A percentile compares a stretch with the other conserved stretches of the same genome.
Evolutionary conservation across 2,329 filamentous ascomycete species (phyloP).

Genomic region (Nigrospora sphaerica): DNA sequence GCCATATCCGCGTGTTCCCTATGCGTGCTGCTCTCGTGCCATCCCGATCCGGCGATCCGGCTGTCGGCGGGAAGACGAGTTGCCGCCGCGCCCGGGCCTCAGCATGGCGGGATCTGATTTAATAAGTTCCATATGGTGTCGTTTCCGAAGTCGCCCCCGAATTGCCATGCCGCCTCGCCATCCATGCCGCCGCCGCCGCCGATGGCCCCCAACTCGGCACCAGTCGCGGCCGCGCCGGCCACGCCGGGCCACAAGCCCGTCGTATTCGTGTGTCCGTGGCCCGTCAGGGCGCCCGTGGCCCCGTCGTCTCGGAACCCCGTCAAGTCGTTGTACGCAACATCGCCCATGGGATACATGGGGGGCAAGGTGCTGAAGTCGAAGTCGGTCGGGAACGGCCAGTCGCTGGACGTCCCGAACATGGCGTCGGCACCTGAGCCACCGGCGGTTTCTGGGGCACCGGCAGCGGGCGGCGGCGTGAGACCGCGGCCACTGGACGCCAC

Average conservation of each 20-base stretch:
- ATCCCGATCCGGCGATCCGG: too few species aligned
- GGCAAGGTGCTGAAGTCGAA: slow-evolving; percentile 45
- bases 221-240: neutral
- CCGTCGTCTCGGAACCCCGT: slow-evolving; percentile 29
- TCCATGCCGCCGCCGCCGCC: slow-evolving; percentile 8
- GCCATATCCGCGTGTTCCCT: too few species aligned
- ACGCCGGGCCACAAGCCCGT: neutral
- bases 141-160: slow-evolving; percentile 46
- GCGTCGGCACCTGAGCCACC: neutral
- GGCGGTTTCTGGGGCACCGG: neutral
- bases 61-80: too few species aligned
- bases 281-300: neutral
- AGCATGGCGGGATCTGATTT: slow-evolving; percentile 37
- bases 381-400: slow-evolving; percentile 34
- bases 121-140: slow-evolving; percentile 51
- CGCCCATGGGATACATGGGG: slow-evolving; percentile 49
- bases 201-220: neutral
- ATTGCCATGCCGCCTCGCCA: slow-evolving; percentile 33
- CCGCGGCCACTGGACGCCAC: slow-evolving; percentile 7
- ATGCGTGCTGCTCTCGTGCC: too few species aligned
- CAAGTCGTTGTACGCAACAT: slow-evolving; percentile 50
- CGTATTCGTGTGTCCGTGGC: neutral
- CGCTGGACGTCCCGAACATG: slow-evolving; percentile 11
- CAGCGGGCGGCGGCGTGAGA: slow-evolving; percentile 11
- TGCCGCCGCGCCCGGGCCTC: neutral